A percentile compares a stretch with the other conserved stretches of the same genome.
Evolutionary conservation across 148 eudicot genomes (phyloP).

Genomic region (Persicaria tinctoria): DNA sequence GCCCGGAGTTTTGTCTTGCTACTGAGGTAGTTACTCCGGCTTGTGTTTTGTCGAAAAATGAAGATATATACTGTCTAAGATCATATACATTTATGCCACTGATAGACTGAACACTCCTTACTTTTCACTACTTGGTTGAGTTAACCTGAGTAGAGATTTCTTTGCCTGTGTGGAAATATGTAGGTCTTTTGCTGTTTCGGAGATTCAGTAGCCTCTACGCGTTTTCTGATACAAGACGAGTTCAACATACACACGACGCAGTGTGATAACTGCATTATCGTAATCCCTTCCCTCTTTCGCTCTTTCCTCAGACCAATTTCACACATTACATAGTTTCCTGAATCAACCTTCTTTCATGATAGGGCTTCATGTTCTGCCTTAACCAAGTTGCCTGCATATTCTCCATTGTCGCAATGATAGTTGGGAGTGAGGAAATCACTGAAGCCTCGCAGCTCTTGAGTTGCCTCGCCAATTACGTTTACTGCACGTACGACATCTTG

Average conservation of each 20-base stretch:
- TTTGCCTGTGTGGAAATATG: not conserved
- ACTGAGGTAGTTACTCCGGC: too few relatives aligned
- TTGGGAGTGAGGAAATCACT: constrained; percentile 71
- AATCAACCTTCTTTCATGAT: constrained; percentile 13
- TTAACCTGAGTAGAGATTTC: too few relatives aligned
- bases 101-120: not conserved
- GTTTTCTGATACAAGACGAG: constrained; percentile 92
- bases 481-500: constrained; percentile 53
- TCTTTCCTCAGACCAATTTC: not conserved
- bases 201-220: constrained; percentile 88
- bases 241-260: constrained; percentile 95
- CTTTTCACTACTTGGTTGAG: too few relatives aligned
- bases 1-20: constrained; percentile 44
- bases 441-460: constrained; percentile 72
- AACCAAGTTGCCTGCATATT: constrained; percentile 89
- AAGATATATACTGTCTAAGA: too few relatives aligned
- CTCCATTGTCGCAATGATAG: constrained; percentile 78
- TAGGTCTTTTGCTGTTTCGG: constrained; percentile 78
- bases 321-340: not conserved
- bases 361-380: constrained; percentile 95
- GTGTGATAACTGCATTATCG: constrained; percentile 98
- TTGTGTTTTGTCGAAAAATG: too few relatives aligned
- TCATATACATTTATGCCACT: too few relatives aligned
- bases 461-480: constrained; percentile 66
- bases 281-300: constrained; percentile 27